Conservation (phyloP, 1,284 basidiomycete species). For the Phylloporus sp. region DNA sequence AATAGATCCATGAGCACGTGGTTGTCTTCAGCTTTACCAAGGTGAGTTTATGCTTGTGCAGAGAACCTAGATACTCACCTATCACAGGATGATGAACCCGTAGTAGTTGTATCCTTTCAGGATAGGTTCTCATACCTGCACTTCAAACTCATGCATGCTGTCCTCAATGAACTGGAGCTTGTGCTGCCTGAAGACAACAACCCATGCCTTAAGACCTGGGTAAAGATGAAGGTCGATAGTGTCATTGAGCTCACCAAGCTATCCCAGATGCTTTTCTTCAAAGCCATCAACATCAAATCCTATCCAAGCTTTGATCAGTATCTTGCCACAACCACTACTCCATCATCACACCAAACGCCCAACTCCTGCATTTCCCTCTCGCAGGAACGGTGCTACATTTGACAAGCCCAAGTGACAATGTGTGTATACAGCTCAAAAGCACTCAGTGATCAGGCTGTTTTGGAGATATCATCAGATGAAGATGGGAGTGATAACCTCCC, state of each 20-base stretch:
- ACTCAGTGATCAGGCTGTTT: too few species aligned
- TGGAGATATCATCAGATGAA: too few species aligned
- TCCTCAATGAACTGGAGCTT: conserved; percentile 2
- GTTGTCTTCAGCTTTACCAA: neutral
- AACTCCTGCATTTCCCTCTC: neutral
- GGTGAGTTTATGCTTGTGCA: neutral
- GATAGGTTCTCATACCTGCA: conserved; percentile 6
- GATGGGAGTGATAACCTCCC: too few species aligned
- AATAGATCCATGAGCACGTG: neutral
- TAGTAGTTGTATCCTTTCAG: neutral
- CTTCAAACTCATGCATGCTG: neutral
- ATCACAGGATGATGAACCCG: neutral
- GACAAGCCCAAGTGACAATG: too few species aligned
- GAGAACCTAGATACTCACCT: neutral
- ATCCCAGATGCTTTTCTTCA: conserved; percentile 9
- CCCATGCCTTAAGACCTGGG: neutral
- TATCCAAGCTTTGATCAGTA: neutral
- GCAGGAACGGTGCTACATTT: neutral
- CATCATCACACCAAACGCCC: too few species aligned
- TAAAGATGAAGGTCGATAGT: conserved; percentile 5
- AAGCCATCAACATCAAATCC: neutral
- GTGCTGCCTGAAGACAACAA: neutral
- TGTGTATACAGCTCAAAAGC: too few species aligned
- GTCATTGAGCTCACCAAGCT: neutral
- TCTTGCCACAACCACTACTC: neutral